Percentiles rank a stretch among this genome's conserved stretches.
Conservation (phyloP, 768 basidiomycete genomes). For the Tricholoma furcatifolium region DNA sequence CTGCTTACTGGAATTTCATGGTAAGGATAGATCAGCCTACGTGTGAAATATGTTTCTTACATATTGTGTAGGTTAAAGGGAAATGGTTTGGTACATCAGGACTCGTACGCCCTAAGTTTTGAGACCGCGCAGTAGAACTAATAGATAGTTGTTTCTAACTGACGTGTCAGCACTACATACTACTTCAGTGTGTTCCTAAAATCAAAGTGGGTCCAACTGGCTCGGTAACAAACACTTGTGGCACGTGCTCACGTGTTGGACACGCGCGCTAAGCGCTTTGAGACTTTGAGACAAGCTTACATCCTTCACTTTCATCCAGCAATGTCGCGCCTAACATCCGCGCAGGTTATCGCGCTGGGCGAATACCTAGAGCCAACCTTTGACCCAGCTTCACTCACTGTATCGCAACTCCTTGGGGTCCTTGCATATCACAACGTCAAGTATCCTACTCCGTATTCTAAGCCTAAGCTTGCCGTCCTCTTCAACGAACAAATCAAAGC, state of each 20-base stretch:
- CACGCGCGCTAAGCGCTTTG: background rate
- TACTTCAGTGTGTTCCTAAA: too few relatives aligned
- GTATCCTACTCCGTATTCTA: constrained; percentile 74
- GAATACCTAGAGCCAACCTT: constrained; percentile 82
- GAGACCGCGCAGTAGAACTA: background rate
- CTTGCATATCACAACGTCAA: constrained; percentile 74
- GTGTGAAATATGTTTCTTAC: constrained; percentile 9
- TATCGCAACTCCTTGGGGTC: constrained; percentile 79
- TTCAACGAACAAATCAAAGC: constrained; percentile 78
- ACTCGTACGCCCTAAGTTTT: constrained; percentile 28
- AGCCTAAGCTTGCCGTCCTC: constrained; percentile 71
- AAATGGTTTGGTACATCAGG: constrained; percentile 44
- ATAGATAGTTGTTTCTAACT: background rate
- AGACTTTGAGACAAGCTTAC: background rate
- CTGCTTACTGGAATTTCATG: constrained; percentile 77
- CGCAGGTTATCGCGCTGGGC: constrained; percentile 71
- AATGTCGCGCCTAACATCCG: constrained; percentile 80
- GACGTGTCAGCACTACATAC: too few relatives aligned
- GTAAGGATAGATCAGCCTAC: constrained; percentile 29
- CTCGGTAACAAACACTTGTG: too few relatives aligned
- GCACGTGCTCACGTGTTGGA: constrained; percentile 15
- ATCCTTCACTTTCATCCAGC: constrained; percentile 1
- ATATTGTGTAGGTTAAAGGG: constrained; percentile 35
- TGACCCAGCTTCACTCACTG: constrained; percentile 69
- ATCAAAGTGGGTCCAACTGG: too few relatives aligned